These are phyloP conservation scores for Auriscalpium microsporum DNA, from an alignment of 768 basidiomycete species.

Conservation along the genomic window DNA sequence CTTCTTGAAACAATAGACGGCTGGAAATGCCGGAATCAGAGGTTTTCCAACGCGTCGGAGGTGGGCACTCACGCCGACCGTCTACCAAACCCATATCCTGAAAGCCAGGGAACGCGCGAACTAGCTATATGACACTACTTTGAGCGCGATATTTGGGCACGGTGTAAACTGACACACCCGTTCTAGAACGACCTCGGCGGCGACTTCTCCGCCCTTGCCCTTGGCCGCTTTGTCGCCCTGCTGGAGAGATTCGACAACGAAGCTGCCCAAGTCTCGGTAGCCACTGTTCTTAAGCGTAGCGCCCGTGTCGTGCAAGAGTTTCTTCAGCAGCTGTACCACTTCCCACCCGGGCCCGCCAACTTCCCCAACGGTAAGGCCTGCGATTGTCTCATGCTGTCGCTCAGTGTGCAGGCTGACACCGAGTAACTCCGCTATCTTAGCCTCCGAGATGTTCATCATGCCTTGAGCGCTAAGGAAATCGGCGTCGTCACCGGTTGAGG, in stretches of 20 bases:
- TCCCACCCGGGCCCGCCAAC: constrained; percentile 68
- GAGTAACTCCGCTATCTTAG: constrained; percentile 67
- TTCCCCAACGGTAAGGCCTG: constrained; percentile 66
- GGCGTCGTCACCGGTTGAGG: constrained; percentile 40
- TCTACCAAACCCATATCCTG: constrained; percentile 66
- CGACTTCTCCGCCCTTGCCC: constrained; percentile 24
- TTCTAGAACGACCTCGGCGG: constrained; percentile 54
- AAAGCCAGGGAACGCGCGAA: constrained; percentile 73
- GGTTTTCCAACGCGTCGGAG: not conserved
- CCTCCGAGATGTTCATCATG: constrained; percentile 43
- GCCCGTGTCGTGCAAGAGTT: constrained; percentile 67
- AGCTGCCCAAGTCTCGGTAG: constrained; percentile 63
- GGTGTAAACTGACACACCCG: constrained; percentile 35
- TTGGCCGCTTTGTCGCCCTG: constrained; percentile 34
- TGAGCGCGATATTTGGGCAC: not conserved
- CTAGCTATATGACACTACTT: constrained; percentile 42
- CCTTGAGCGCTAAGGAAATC: constrained; percentile 62
- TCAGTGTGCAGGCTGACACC: constrained; percentile 64
- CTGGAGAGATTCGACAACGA: constrained; percentile 62
- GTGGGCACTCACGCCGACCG: constrained; percentile 38
- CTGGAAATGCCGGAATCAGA: constrained; percentile 27
- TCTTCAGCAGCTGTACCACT: constrained; percentile 58
- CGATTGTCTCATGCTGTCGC: constrained; percentile 56
- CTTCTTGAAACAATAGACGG: constrained; percentile 87
- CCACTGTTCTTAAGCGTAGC: constrained; percentile 47